Percentiles rank a stretch among this genome's conserved stretches.
Conservation (phyloP, 306 rosid genomes). For the Quercus glauca region DNA sequence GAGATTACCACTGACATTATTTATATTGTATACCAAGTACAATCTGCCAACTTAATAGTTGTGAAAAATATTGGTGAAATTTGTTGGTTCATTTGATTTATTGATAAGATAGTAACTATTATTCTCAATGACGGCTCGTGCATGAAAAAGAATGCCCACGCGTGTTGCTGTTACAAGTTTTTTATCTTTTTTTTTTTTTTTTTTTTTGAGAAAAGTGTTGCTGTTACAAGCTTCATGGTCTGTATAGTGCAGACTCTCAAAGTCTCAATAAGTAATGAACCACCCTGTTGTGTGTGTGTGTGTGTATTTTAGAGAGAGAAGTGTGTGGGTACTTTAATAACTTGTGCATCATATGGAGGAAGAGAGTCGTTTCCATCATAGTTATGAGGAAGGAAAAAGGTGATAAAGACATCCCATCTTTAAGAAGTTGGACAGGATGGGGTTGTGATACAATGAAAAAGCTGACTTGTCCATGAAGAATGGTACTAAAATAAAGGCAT, state of each 20-base stretch:
- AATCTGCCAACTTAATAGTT: too few species aligned
- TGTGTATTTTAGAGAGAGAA: too few species aligned
- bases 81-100: too few species aligned
- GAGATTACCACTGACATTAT: too few species aligned
- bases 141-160: neutral
- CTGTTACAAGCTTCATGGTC: too few species aligned
- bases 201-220: neutral
- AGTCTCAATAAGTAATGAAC: neutral
- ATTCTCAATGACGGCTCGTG: neutral
- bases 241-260: too few species aligned
- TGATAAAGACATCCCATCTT: constrained; percentile 37
- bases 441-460: constrained; percentile 10
- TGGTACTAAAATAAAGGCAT: constrained; percentile 5
- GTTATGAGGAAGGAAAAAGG: neutral
- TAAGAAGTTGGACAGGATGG: constrained; percentile 15
- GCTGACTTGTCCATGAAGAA: constrained; percentile 13
- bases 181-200: fast-evolving
- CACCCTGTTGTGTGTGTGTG: neutral
- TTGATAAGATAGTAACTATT: neutral
- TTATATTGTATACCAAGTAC: too few species aligned
- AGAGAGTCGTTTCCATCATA: neutral
- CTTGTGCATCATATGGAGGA: constrained; percentile 21
- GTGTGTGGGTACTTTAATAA: neutral
- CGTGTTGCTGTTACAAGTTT: constrained; percentile 7
- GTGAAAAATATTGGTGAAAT: too few species aligned